Evolutionary conservation across 2,329 filamentous ascomycete genomes (phyloP).

Genomic region (Pestalotiopsis sp.): DNA sequence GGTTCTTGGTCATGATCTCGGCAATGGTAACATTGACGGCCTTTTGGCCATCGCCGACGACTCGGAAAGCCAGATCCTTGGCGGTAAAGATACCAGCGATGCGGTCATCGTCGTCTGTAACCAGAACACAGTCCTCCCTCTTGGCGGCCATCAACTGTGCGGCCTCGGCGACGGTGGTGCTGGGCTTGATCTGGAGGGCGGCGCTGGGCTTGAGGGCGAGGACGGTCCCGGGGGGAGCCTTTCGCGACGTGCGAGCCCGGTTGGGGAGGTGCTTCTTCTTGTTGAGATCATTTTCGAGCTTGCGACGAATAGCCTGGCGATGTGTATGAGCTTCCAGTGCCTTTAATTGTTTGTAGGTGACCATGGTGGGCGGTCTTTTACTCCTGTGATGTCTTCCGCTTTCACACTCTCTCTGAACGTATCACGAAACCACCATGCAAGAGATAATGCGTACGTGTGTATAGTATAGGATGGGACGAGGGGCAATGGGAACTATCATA

Average conservation of each 20-base stretch:
- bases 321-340: constrained; percentile 32
- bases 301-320: constrained; percentile 84
- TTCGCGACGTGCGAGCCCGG: constrained; percentile 81
- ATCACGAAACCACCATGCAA: not conserved
- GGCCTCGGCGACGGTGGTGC: constrained; percentile 90
- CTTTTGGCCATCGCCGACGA: constrained; percentile 88
- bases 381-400: constrained; percentile 1
- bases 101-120: constrained; percentile 95
- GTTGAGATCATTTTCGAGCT: constrained; percentile 95
- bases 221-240: constrained; percentile 93
- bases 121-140: constrained; percentile 94
- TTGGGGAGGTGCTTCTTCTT: constrained; percentile 88
- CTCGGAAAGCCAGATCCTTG: constrained; percentile 96
- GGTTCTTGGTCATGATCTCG: constrained; percentile 99
- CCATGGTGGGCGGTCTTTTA: not conserved
- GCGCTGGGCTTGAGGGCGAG: constrained; percentile 93
- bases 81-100: constrained; percentile 99
- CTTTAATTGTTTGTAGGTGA: constrained; percentile 5
- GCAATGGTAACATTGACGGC: constrained; percentile 88
- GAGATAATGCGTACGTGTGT: not conserved
- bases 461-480: not conserved
- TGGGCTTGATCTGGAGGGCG: constrained; percentile 95
- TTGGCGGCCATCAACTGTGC: constrained; percentile 99
- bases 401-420: too few relatives aligned
- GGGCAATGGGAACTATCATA: constrained; percentile 46